These are phyloP conservation scores for Auricularia auricula-judae DNA, from an alignment of 768 basidiomycete species.

Conservation along the genomic window DNA sequence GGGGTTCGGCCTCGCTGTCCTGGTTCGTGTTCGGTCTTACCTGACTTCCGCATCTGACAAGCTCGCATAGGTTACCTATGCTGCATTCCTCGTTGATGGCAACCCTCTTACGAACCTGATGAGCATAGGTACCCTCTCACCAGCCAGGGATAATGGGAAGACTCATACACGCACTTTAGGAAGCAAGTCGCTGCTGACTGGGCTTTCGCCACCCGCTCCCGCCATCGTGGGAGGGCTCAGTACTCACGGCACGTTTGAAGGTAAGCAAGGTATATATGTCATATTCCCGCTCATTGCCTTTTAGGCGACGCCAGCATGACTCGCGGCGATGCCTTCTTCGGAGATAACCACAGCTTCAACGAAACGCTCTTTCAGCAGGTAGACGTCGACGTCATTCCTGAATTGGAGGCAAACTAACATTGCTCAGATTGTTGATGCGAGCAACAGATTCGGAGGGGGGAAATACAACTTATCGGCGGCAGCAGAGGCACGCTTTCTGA, in stretches of 20 bases:
- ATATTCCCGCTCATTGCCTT: not conserved
- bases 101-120: constrained; percentile 5
- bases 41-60: not conserved
- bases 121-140: constrained; percentile 1
- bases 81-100: constrained; percentile 4
- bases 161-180: not conserved
- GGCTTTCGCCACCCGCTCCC: not conserved
- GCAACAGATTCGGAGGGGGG: not conserved
- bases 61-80: not conserved
- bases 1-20: not conserved
- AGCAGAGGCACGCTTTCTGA: not conserved
- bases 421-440: not conserved
- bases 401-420: not conserved
- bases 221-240: constrained; percentile 2
- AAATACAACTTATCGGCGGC: not conserved
- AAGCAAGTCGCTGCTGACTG: not conserved
- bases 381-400: not conserved
- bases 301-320: constrained; percentile 7
- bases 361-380: constrained; percentile 4
- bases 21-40: not conserved
- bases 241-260: constrained; percentile 4
- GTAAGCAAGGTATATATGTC: not conserved
- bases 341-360: constrained; percentile 4
- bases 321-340: constrained; percentile 5
- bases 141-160: not conserved